Conservation (phyloP, 2,329 filamentous ascomycete species). For the Aureobasidium uvarum region DNA sequence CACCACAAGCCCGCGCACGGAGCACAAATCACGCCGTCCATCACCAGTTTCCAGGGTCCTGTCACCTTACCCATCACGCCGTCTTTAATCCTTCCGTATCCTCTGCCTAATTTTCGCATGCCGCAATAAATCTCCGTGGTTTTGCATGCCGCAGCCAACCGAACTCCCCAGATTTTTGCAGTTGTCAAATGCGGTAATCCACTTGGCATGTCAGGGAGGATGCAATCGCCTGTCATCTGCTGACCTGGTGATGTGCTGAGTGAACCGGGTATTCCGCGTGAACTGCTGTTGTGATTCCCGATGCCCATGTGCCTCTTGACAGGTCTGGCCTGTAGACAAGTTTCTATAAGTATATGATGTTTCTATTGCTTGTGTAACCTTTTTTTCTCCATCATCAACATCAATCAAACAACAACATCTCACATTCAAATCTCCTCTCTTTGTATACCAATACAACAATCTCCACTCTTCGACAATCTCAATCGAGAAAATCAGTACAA, state of each 20-base stretch:
- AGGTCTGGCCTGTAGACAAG: background rate
- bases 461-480: conserved; percentile 4
- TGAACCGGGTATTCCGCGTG: background rate
- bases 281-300: background rate
- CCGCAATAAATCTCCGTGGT: background rate
- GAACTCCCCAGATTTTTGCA: background rate
- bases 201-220: background rate
- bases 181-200: background rate
- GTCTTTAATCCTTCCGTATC: background rate
- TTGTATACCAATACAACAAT: background rate
- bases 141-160: background rate
- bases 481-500: no score
- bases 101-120: background rate
- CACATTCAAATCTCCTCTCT: background rate
- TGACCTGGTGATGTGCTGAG: conserved; percentile 12
- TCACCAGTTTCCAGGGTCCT: conserved; percentile 4
- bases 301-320: no score
- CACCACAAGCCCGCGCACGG: conserved; percentile 10
- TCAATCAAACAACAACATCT: background rate
- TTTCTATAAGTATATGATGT: conserved; percentile 18
- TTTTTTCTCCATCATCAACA: background rate
- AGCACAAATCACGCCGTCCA: conserved; percentile 15
- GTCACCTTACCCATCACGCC: conserved; percentile 18
- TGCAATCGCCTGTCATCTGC: conserved; percentile 10
- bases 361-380: conserved; percentile 4